phyloP scores from a whole-genome alignment of 2,329 filamentous ascomycete genomes.

The Tolypocladium inflatum region DNA sequence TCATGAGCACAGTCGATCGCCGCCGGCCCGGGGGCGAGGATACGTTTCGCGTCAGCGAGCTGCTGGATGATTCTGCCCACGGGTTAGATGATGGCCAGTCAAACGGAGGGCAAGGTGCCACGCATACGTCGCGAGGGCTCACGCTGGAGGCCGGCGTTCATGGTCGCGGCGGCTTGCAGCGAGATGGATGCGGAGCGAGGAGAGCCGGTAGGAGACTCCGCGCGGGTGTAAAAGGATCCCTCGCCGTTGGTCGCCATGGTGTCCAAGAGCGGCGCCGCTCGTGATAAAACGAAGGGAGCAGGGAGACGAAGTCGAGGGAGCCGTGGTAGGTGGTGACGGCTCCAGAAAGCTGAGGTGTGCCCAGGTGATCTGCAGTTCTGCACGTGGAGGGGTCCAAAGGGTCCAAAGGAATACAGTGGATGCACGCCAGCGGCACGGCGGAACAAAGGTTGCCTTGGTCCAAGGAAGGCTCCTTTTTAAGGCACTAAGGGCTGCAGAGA shows the following conservation, averaged over 20 bases:
- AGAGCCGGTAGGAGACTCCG: constrained; percentile 48
- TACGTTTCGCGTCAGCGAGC: constrained; percentile 35
- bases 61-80: constrained; percentile 38
- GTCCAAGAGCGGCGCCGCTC: background rate
- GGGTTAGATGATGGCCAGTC: constrained; percentile 5
- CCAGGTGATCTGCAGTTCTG: background rate
- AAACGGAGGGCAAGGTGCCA: constrained; percentile 4
- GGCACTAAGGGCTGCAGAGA: background rate
- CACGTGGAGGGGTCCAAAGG: background rate
- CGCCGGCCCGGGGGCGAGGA: constrained; percentile 45
- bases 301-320: background rate
- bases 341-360: background rate
- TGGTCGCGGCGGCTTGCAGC: constrained; percentile 64
- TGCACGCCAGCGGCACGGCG: background rate
- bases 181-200: constrained; percentile 59
- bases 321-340: background rate
- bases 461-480: background rate
- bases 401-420: background rate
- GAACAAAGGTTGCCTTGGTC: background rate
- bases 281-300: background rate
- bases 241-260: constrained; percentile 21
- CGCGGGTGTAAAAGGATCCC: constrained; percentile 13
- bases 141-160: constrained; percentile 67
- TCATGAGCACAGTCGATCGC: constrained; percentile 62
- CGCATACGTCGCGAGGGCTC: constrained; percentile 48